Base-by-base conservation (phyloP, 2,329 filamentous ascomycete species). In the Purpureocillium lavendulum region DNA sequence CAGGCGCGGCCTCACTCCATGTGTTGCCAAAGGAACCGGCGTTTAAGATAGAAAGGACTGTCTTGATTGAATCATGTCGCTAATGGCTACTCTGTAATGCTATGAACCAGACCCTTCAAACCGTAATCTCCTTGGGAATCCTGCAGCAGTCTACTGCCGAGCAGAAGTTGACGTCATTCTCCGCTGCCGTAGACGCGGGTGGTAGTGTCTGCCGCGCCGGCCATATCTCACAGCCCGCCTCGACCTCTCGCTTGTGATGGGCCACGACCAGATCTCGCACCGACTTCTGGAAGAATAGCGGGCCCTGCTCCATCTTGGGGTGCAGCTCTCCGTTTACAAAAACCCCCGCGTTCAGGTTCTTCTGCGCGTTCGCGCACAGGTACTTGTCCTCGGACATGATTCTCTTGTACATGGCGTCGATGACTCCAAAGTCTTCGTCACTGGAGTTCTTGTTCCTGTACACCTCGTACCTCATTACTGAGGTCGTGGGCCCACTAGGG, bases 371-470 rank as follows among this genome's bases (percentile, higher is more conserved):
- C 47, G 69, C 62, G 60, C 77, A 82, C 18, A 82, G 70, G 8
- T 70, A 64, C 51, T 81, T 81, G 61, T 82, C 78, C 56, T 82
- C 78, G 2, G 67, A 66, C 71, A 81, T 75, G 56, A 82, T 70
- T 30, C 73, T 71, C 57, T 75, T 76, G 63, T 80, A 82, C 49
- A 81, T 73, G 34, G 71, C 58, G 54, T 67, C 70, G 56, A 81
- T 75, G 38, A 64, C 57, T 12, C 66, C 57, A 52, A 81, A 82
- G 42, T 78, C 71, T 18, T 71, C 70, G 13, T 80, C 71, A n/a
- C 65, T 66, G 4, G 75, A 70, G 52, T 73, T 60, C 53, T 74
- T 76, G 66, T 81, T 75, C 43, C 74, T 67, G 64, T 70, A 82
- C 36, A 82, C 70, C 52, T 82, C 74, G 56, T 82, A 81, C 41